Conservation (phyloP, 106 monocot genomes). For the Agapanthus africanus region DNA sequence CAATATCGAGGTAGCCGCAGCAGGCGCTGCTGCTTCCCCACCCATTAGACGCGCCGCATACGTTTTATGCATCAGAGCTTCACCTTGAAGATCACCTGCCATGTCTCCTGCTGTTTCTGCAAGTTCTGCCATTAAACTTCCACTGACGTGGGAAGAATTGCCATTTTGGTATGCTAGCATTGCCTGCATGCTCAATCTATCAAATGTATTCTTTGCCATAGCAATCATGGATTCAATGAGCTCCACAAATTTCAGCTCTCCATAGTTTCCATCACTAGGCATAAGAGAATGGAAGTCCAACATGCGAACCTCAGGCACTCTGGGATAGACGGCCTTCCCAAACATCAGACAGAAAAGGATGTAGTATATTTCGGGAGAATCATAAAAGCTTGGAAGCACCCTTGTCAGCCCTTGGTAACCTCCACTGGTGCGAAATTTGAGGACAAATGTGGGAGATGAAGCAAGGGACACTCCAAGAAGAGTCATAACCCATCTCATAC, state of each 20-base stretch:
- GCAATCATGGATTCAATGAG: slow-evolving; percentile 84
- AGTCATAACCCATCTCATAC: slow-evolving; percentile 99
- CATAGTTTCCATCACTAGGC: slow-evolving; percentile 82
- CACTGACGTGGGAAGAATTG: slow-evolving; percentile 58
- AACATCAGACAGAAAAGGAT: slow-evolving; percentile 92
- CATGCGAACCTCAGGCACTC: slow-evolving; percentile 96
- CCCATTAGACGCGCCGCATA: slow-evolving; percentile 99
- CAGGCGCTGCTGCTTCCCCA: slow-evolving; percentile 91
- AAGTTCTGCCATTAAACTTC: slow-evolving; percentile 68
- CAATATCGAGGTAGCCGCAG: slow-evolving; percentile 70
- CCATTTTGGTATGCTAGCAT: slow-evolving; percentile 9
- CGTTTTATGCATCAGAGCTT: slow-evolving; percentile 97
- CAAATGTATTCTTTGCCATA: slow-evolving; percentile 94
- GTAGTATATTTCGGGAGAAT: slow-evolving; percentile 98
- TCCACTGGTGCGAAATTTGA: slow-evolving; percentile 74
- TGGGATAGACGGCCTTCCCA: slow-evolving; percentile 92
- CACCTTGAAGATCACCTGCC: slow-evolving; percentile 83
- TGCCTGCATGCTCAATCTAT: slow-evolving; percentile 70
- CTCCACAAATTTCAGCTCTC: slow-evolving; percentile 84
- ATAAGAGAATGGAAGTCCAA: slow-evolving; percentile 90
- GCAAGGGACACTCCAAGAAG: slow-evolving; percentile 91
- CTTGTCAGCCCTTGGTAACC: slow-evolving; percentile 74
- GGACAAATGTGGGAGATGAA: slow-evolving; percentile 84
- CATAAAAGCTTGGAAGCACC: slow-evolving; percentile 90
- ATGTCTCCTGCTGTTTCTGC: slow-evolving; percentile 55